These are phyloP conservation scores for Lactarius quietus DNA, from an alignment of 768 basidiomycete species.

Conservation along the genomic window DNA sequence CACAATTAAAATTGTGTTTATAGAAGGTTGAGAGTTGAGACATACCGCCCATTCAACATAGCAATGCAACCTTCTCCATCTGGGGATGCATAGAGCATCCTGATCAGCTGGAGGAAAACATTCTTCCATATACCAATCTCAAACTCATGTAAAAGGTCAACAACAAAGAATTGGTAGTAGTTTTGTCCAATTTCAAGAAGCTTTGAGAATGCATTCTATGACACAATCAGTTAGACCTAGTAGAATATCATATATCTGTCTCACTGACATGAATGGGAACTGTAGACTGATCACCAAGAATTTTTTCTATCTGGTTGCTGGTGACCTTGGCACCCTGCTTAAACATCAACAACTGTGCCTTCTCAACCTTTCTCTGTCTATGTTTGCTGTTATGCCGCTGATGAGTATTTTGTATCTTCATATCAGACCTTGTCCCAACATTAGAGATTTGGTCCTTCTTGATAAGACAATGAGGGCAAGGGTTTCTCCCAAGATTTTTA, in stretches of 20 bases:
- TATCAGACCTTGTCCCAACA: too few species aligned
- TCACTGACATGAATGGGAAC: not conserved
- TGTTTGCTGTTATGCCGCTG: too few species aligned
- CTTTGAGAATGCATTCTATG: not conserved
- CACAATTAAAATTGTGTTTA: not conserved
- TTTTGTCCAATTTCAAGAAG: not conserved
- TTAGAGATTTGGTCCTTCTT: too few species aligned
- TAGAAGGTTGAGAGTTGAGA: too few species aligned
- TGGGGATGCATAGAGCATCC: constrained; percentile 28
- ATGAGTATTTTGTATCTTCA: too few species aligned
- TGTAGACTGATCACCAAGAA: not conserved
- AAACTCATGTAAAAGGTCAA: constrained; percentile 41
- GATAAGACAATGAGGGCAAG: not conserved
- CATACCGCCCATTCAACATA: not conserved
- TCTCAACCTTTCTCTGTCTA: too few species aligned
- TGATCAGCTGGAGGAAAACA: constrained; percentile 37
- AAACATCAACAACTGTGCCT: too few species aligned
- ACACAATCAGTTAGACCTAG: too few species aligned
- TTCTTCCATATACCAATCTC: constrained; percentile 41
- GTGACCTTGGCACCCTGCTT: too few species aligned
- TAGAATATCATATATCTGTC: not conserved
- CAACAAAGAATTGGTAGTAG: constrained; percentile 29
- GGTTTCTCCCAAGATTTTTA: not conserved
- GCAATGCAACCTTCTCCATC: constrained; percentile 17
- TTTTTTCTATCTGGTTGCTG: too few species aligned